These are phyloP conservation scores for Mikania micrantha DNA, from an alignment of 129 eudicot genomes.

Conservation along the genomic window DNA sequence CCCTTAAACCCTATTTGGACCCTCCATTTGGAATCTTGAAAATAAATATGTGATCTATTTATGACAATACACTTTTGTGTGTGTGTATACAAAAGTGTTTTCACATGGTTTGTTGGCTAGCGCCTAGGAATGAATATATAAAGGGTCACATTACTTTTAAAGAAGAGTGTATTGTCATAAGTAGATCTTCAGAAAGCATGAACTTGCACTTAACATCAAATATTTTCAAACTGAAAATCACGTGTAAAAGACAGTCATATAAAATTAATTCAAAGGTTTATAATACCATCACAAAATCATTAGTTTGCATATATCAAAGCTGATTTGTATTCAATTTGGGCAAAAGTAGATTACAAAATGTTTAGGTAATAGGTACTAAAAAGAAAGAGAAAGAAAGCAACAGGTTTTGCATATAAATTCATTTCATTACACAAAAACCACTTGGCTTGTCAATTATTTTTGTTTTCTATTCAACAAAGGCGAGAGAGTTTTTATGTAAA, in stretches of 20 bases:
- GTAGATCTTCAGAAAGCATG: not conserved
- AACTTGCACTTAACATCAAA: not conserved
- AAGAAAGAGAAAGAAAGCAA: not conserved
- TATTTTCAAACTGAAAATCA: not conserved
- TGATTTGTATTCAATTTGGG: not conserved
- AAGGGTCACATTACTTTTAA: constrained; percentile 7
- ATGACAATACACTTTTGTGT: too few species aligned
- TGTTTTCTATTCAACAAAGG: not conserved
- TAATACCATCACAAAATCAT: not conserved
- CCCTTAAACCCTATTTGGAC: too few species aligned
- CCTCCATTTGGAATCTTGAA: too few species aligned
- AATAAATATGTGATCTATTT: too few species aligned
- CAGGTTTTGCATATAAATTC: not conserved
- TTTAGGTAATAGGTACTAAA: not conserved
- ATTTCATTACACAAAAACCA: not conserved
- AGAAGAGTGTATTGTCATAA: not conserved
- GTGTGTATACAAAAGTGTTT: too few species aligned
- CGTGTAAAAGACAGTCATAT: constrained; percentile 5
- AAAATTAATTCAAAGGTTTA: not conserved
- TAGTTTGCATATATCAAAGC: not conserved
- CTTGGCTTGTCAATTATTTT: not conserved
- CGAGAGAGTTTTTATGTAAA: not conserved
- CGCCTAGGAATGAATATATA: not conserved
- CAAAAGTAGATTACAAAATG: not conserved
- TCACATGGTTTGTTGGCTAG: not conserved